phyloP scores from a whole-genome alignment of 495 filamentous ascomycete genomes.

The Diplogelasinospora grovesii region DNA sequence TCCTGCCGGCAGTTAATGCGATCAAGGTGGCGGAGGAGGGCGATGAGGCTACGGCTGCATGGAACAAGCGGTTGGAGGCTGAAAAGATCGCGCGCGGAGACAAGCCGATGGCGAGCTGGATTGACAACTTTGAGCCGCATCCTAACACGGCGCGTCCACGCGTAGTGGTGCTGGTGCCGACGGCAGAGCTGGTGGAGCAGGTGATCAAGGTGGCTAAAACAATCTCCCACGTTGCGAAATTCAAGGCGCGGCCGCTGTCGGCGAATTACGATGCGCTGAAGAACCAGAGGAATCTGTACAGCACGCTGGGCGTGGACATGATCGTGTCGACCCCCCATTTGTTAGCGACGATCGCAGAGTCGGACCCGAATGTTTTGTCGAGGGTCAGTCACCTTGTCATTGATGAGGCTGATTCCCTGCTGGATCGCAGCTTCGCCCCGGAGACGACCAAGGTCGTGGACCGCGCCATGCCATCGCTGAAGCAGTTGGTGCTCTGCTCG shows the following conservation, averaged over 20 bases:
- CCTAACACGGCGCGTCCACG: conserved; percentile 69
- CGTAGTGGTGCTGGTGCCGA: conserved; percentile 85
- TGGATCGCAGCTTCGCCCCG: conserved; percentile 84
- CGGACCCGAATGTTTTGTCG: conserved; percentile 80
- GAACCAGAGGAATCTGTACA: conserved; percentile 83
- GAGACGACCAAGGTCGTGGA: conserved; percentile 77
- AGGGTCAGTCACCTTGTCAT: conserved; percentile 81
- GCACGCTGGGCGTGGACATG: conserved; percentile 74
- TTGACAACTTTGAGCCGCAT: conserved; percentile 53
- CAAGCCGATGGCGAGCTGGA: conserved; percentile 39
- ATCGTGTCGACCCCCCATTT: conserved; percentile 85
- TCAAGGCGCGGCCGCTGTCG: conserved; percentile 73
- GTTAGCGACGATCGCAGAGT: conserved; percentile 73
- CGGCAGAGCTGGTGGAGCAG: conserved; percentile 87
- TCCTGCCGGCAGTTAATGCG: conserved; percentile 73
- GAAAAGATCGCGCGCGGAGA: conserved; percentile 43
- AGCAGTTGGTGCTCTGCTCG: conserved; percentile 90
- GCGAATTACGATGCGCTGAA: conserved; percentile 64
- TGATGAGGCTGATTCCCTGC: conserved; percentile 91
- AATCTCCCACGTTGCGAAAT: conserved; percentile 75
- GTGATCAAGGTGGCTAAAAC: conserved; percentile 71
- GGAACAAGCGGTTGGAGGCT: conserved; percentile 38
- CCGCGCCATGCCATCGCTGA: conserved; percentile 64
- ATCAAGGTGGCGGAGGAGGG: conserved; percentile 69
- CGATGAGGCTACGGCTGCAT: conserved; percentile 50